phyloP scores from a whole-genome alignment of 257 asterid species.

The Primulina tabacum region DNA sequence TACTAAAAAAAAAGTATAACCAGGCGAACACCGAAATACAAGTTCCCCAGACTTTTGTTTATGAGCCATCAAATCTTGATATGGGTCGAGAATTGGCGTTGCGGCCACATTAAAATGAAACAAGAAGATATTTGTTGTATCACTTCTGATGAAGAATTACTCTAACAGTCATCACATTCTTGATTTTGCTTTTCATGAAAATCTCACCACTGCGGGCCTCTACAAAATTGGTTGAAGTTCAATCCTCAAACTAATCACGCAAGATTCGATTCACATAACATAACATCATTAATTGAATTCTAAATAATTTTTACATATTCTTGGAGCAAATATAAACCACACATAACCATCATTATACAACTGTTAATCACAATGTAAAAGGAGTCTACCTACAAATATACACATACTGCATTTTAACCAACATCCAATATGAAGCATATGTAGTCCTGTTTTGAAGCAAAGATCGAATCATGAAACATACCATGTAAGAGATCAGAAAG shows the following conservation, averaged over 20 bases:
- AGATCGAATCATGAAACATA: constrained; percentile 24
- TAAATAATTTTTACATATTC: constrained; percentile 17
- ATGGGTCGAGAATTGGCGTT: not conserved
- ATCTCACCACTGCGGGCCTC: not conserved
- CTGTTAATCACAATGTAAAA: not conserved
- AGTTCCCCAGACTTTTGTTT: not conserved
- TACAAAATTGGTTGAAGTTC: not conserved
- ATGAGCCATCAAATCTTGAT: not conserved
- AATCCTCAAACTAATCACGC: constrained; percentile 2
- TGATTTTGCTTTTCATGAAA: not conserved
- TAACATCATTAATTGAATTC: not conserved
- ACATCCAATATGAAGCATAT: not conserved
- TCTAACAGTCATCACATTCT: not conserved
- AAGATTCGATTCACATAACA: not conserved
- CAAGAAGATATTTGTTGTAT: not conserved
- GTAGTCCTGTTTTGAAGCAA: not conserved
- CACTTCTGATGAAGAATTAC: not conserved
- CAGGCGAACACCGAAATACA: not conserved
- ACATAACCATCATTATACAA: not conserved
- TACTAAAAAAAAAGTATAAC: not conserved
- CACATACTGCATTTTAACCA: not conserved
- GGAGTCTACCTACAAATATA: not conserved
- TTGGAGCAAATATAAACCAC: not conserved
- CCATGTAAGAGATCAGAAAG: constrained; percentile 91
- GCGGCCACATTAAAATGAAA: not conserved